Evolutionary conservation across 2,329 filamentous ascomycete species (phyloP).

Genomic region (Exutisphaerella laricina): DNA sequence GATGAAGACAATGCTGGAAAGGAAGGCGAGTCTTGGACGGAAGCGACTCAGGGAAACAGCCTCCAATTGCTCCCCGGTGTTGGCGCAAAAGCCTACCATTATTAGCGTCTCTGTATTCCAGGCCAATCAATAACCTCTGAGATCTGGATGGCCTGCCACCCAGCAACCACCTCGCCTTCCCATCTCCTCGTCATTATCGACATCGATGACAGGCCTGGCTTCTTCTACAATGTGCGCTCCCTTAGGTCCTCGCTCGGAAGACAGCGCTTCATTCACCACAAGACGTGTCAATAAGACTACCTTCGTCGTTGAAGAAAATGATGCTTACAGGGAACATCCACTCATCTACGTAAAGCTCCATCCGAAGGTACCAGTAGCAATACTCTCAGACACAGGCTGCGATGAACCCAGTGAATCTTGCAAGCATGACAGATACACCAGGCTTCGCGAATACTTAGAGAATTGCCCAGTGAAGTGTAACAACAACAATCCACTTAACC

Average conservation of each 20-base stretch:
- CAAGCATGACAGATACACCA: constrained; percentile 26
- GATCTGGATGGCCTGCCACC: too few relatives aligned
- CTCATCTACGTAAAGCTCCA: constrained; percentile 45
- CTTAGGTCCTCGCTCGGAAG: background rate
- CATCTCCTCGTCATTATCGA: too few relatives aligned
- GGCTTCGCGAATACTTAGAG: constrained; percentile 41
- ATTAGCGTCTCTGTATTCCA: too few relatives aligned
- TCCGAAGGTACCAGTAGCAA: constrained; percentile 28
- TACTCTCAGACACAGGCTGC: constrained; percentile 46
- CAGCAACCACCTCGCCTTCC: too few relatives aligned
- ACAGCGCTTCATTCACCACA: constrained; percentile 32
- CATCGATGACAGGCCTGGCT: background rate
- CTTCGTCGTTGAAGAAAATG: constrained; percentile 42
- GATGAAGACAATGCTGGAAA: too few relatives aligned
- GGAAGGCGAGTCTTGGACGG: too few relatives aligned
- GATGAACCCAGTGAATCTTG: constrained; percentile 32
- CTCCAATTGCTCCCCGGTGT: too few relatives aligned
- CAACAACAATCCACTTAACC: constrained; percentile 36
- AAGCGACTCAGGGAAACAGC: too few relatives aligned
- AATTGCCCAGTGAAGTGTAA: constrained; percentile 36
- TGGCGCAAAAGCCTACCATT: too few relatives aligned
- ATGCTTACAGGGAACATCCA: constrained; percentile 41
- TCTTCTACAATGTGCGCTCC: background rate
- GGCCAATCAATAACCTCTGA: too few relatives aligned
- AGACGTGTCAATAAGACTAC: constrained; percentile 39